phyloP scores from a whole-genome alignment of 2,329 filamentous ascomycete species.

The Rhynchosporium agropyri region DNA sequence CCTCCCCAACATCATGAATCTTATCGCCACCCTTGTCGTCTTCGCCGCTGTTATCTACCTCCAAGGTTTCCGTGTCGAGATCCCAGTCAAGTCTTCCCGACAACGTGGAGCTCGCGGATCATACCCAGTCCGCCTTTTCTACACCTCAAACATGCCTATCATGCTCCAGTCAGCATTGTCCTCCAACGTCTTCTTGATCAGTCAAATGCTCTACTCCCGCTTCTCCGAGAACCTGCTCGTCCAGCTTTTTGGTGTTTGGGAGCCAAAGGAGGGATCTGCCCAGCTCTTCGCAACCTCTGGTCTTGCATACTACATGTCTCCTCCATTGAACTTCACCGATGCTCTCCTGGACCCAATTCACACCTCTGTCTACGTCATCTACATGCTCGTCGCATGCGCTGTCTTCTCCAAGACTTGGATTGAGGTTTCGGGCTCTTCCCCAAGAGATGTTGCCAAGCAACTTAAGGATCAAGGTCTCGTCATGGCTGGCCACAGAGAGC shows the following conservation, averaged over 20 bases:
- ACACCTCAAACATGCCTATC: slow-evolving; percentile 99
- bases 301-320: slow-evolving; percentile 99
- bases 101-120: slow-evolving; percentile 98
- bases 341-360: slow-evolving; percentile 96
- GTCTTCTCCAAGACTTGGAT: slow-evolving; percentile 99
- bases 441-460: slow-evolving; percentile 98
- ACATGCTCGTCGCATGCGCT: slow-evolving; percentile 97
- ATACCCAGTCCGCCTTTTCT: slow-evolving; percentile 98
- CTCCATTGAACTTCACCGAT: slow-evolving; percentile 95
- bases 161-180: slow-evolving; percentile 99
- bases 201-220: slow-evolving; percentile 98
- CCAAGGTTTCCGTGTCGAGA: slow-evolving; percentile 98
- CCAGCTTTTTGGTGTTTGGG: slow-evolving; percentile 96
- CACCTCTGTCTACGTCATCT: slow-evolving; percentile 90
- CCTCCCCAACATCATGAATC: slow-evolving; percentile 99
- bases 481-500: slow-evolving; percentile 99
- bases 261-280: slow-evolving; percentile 91
- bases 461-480: slow-evolving; percentile 99
- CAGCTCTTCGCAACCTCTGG: slow-evolving; percentile 93
- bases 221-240: slow-evolving; percentile 99
- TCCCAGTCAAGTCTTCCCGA: slow-evolving; percentile 98
- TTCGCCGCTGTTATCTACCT: slow-evolving; percentile 99
- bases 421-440: slow-evolving; percentile 96
- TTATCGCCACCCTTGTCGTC: slow-evolving; percentile 87
- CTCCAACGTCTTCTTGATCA: slow-evolving; percentile 98